Evolutionary conservation across 78 protist genomes (phyloP), one percentile per base, ranked within the genome.

Genomic region (Corallochytrium limacisporum): DNA sequence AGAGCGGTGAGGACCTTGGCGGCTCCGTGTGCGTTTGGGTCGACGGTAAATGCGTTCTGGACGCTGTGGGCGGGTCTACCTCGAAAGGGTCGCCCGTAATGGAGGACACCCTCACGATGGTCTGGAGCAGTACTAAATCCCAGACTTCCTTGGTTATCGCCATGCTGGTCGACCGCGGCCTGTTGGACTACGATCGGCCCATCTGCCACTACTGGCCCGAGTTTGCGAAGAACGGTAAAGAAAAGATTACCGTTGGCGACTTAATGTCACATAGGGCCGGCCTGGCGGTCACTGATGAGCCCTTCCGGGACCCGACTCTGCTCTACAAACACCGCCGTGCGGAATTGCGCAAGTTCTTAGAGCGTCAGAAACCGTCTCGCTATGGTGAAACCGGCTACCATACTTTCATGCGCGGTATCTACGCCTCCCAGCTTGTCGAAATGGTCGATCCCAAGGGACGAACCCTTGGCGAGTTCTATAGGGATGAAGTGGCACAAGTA

Each of bases 201-300:
- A 28, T 57, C 15, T 33, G 44, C 15, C 13, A 7, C 26, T 57
- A 57, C 63, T 57, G 63, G 63, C 63, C 63, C 18, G 63, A 57
- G 37, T 57, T 57, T 57, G 63, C 63, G 31, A 12, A 10, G 38
- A 10, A 1, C 42, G 63, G 63, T 20, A 57, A 57, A 39, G 63
- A 10, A 28, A 10, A 37, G 18, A 24, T 57, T 20, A 57, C 63
- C 6, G 0, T 57, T 33, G 63, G 38, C 39, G 38, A 57, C 12
- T 20, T 57, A n/a, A 57, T 57, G 63, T 10, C 63, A 10, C 63
- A 57, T 20, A 20, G 15, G 37, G 55, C n/a, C 15, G 15, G 29
- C n/a, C n/a, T n/a, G n/a, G n/a, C n/a, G n/a, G n/a, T n/a, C n/a
- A n/a, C n/a, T n/a, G n/a, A n/a, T n/a, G 26, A 53, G 28, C 39